A percentile compares a stretch with the other conserved stretches of the same genome.
Evolutionary conservation across 192 early-diverging fungal species (phyloP).

Genomic region (Coemansia sp.): DNA sequence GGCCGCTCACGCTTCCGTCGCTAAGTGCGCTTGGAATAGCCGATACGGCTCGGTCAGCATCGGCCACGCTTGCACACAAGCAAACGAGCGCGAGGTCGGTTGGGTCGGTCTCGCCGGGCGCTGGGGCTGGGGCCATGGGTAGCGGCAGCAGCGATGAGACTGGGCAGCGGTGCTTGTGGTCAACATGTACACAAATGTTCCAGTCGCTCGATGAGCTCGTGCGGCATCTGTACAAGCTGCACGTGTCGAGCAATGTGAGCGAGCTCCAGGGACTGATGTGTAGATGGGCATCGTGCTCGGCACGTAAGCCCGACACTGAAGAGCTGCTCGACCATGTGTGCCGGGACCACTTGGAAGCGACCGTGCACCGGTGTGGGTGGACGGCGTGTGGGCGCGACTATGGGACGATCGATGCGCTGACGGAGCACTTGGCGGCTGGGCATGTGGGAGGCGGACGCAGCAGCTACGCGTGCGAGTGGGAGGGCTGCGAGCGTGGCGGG

Average conservation of each 20-base stretch:
- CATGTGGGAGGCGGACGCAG: constrained; percentile 52
- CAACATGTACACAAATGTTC: constrained; percentile 59
- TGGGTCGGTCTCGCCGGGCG: not conserved
- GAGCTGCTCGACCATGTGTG: constrained; percentile 63
- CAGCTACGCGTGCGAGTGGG: constrained; percentile 52
- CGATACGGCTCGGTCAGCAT: not conserved
- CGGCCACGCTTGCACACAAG: not conserved
- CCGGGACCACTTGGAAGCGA: constrained; percentile 54
- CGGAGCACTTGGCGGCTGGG: constrained; percentile 38
- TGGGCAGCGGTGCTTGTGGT: constrained; percentile 66
- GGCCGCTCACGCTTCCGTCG: constrained; percentile 39
- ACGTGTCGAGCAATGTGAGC: constrained; percentile 46
- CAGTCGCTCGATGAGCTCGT: constrained; percentile 47
- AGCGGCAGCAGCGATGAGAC: not conserved
- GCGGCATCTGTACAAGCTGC: constrained; percentile 51
- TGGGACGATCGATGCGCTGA: constrained; percentile 37
- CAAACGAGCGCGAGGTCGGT: not conserved
- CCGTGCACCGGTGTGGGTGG: constrained; percentile 74
- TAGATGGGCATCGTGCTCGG: constrained; percentile 62
- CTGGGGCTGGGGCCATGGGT: not conserved
- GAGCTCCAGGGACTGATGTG: constrained; percentile 38
- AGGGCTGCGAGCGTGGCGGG: constrained; percentile 60
- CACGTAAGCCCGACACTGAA: constrained; percentile 51
- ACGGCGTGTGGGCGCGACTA: constrained; percentile 51
- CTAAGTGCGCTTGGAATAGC: constrained; percentile 42